phyloP scores from a whole-genome alignment of 2,329 filamentous ascomycete genomes.

The Onygenales sp. region DNA sequence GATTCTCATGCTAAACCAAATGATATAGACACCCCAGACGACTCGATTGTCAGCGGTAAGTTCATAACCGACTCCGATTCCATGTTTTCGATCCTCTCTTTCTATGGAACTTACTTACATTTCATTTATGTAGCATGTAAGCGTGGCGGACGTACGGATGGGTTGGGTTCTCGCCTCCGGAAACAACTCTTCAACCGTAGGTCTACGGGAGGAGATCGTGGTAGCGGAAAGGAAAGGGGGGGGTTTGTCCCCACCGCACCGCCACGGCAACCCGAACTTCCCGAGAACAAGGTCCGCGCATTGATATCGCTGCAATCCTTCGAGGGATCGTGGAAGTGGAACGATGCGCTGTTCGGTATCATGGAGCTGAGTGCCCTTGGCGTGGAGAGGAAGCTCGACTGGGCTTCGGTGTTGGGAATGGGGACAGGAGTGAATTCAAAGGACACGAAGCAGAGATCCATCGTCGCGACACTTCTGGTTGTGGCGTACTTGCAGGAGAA shows the following conservation, averaged over 20 bases:
- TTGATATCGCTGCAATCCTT: conserved; percentile 50
- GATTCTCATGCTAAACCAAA: too few species aligned
- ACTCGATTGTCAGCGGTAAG: too few species aligned
- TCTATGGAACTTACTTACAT: neutral
- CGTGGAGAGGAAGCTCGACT: conserved; percentile 5
- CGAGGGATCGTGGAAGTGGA: conserved; percentile 43
- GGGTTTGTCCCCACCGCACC: neutral
- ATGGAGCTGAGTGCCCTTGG: conserved; percentile 7
- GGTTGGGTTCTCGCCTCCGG: too few species aligned
- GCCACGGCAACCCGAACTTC: neutral
- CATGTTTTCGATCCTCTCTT: too few species aligned
- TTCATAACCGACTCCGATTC: too few species aligned
- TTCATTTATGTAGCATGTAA: neutral
- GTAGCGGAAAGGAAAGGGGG: too few species aligned
- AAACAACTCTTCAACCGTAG: neutral
- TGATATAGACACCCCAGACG: too few species aligned
- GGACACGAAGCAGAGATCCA: conserved; percentile 1
- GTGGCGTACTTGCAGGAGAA: conserved; percentile 42
- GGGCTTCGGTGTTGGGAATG: conserved; percentile 2
- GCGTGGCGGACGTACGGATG: neutral
- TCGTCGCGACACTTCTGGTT: conserved; percentile 31
- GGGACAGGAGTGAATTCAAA: conserved; percentile 2
- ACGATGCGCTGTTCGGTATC: conserved; percentile 13
- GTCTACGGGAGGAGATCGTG: too few species aligned
- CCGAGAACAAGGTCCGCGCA: conserved; percentile 24